Evolutionary conservation across 1,284 basidiomycete species (phyloP), one percentile per base, ranked within the genome.

Genomic region (Naganishia albida): DNA sequence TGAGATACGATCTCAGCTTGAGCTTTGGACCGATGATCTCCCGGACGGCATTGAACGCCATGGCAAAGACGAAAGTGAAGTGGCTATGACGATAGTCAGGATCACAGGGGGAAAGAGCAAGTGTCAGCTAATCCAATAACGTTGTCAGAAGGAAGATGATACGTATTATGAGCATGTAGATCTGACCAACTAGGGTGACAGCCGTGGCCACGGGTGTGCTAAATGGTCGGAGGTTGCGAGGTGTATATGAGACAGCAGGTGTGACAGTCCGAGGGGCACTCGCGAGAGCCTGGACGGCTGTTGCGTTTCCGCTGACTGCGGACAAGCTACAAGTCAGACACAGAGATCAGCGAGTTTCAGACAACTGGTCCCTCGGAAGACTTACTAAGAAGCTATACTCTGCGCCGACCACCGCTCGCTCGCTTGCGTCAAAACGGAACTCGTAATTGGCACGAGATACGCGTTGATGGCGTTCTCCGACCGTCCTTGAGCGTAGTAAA

Each of bases 141-240:
- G 30, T 23, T 57, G 46, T 28, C 40, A 79, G 38, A 86, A 23
- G 81, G 39, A 28, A 48, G 8, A 16, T 20, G 48, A 53, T 53
- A 65, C 63, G 44, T 52, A 65, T 57, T 44, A 91, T 89, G 62
- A 86, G 78, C 50, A 88, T 80, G 78, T 90, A 91, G 67, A 91
- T 78, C 20, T 76, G 69, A 23, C 78, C 64, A 0, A 62, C 59
- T n/a, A 67, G 63, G 7, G 85, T 83, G 50, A 86, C 83, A 0
- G 89, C 90, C 12, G 84, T 81, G 0, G 88, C 88, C 4, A 89
- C 89, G 26, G 88, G 84, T 44, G 85, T 79, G 69, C 86, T 82
- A 72, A 88, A 91, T 0, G 88, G 87, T 39, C 85, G 79, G 1
- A 88, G 70, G 72, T 91, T 89, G 63, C 80, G 69, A 28, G 85